Evolutionary conservation across 352 stramenopile genomes (phyloP), one percentile per base, ranked within the genome.

Genomic region (Phytophthora ramorum): DNA sequence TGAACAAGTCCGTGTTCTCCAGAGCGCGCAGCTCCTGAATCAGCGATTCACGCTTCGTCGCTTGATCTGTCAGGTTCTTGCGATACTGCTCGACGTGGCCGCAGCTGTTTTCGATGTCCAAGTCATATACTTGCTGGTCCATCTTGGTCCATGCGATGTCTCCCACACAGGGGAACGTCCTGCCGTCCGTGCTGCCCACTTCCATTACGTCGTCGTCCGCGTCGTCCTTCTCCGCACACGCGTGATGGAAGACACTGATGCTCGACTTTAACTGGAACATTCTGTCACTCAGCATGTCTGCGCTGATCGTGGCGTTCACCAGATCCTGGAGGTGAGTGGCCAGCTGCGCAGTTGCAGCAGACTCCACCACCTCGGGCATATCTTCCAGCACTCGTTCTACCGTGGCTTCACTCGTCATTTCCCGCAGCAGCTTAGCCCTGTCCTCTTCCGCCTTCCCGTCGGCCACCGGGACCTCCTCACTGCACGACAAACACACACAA

Each of bases 211-310:
- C 56, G 6, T 74, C 64, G 0, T 62, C 56, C 0, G 63, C 52
- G 0, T 69, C 58, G 7, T 81, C 59, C 34, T 79, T 76, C 5
- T 85, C 79, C 5, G 87, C 81, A 35, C 64, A 71, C 4, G 84
- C 87, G 26, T 92, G 79, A 45, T 88, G 76, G 62, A 96, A 96
- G 10, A 78, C 79, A 45, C 72, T 89, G 24, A 93, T 73, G 55
- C 79, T 92, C 52, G 84, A 93, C 65, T 94, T 76, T 51, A 96
- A 75, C 73, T 96, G 87, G 66, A 96, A 96, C 85, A 96, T 94
- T 53, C 87, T 84, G 63, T 96, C 87, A 72, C 87, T 96, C 30
- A 96, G 71, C 68, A 96, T 76, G 47, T 96, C 87, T 0, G 87
- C 83, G 28, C 83, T 94, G 56, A 96, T 93, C 7, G 85, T 92